Conservation (phyloP, 208 protist genomes). For the Wallacemonas sp. region DNA sequence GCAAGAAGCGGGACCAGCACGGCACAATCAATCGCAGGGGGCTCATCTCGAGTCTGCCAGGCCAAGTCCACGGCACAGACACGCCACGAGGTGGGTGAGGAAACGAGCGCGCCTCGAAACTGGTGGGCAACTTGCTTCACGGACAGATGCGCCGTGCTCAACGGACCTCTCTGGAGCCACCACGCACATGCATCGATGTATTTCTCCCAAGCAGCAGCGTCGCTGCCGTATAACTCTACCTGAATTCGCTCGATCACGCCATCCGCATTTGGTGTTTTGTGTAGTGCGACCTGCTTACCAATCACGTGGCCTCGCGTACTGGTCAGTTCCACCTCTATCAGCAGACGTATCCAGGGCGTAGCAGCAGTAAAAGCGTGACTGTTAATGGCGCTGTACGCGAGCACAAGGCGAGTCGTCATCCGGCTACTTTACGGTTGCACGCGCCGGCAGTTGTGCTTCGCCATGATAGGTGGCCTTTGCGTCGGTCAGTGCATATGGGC, state of each 20-base stretch:
- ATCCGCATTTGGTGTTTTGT: not conserved
- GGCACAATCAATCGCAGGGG: not conserved
- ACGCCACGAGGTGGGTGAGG: not conserved
- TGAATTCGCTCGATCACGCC: not conserved
- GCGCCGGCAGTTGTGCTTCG: too few species aligned
- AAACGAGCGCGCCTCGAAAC: not conserved
- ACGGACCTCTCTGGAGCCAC: not conserved
- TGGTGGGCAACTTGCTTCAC: not conserved
- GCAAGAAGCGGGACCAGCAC: not conserved
- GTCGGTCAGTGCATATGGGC: not conserved
- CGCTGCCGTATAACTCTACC: not conserved
- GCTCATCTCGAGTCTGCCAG: not conserved
- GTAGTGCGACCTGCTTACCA: not conserved
- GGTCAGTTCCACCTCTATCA: not conserved
- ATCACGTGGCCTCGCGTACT: not conserved
- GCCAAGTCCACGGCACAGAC: not conserved
- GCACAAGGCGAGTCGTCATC: constrained; percentile 1
- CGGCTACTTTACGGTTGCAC: too few species aligned
- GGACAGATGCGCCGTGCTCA: not conserved
- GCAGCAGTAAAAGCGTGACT: constrained; percentile 2
- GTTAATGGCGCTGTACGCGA: not conserved
- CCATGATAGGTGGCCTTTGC: not conserved
- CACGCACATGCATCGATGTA: constrained; percentile 3
- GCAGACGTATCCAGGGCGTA: not conserved
- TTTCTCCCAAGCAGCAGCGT: not conserved